Evolutionary conservation across 805 yeast genomes (phyloP).

Genomic region (Alloascoidea hylecoeti): DNA sequence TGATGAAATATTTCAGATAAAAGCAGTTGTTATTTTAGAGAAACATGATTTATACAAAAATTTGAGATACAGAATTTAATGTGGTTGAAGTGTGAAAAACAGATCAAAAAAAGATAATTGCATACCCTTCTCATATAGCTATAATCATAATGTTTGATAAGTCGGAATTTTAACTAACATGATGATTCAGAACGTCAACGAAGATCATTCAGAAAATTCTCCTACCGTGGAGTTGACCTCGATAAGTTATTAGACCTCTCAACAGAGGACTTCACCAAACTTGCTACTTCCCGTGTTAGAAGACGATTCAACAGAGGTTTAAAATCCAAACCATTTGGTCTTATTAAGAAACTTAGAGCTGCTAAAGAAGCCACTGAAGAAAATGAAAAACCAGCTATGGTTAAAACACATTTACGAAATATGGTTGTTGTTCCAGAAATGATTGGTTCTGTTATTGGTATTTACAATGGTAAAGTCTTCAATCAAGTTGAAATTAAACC

Average conservation of each 20-base stretch:
- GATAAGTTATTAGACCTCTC: conserved; percentile 85
- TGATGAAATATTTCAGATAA: too few relatives aligned
- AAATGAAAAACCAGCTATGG: conserved; percentile 94
- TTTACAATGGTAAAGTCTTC: conserved; percentile 99
- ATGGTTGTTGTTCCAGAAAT: conserved; percentile 98
- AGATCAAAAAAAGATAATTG: too few relatives aligned
- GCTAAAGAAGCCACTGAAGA: conserved; percentile 71
- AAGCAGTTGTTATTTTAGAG: too few relatives aligned
- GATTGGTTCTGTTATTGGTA: conserved; percentile 98
- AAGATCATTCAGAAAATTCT: conserved; percentile 95
- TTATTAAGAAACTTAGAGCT: conserved; percentile 94
- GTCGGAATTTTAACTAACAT: too few relatives aligned
- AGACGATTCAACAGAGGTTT: conserved; percentile 99
- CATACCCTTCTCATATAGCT: too few relatives aligned
- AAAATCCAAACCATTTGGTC: conserved; percentile 87
- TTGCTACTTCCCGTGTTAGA: conserved; percentile 98
- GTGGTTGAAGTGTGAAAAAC: too few relatives aligned
- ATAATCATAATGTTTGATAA: too few relatives aligned
- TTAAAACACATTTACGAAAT: conserved; percentile 99
- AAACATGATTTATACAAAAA: too few relatives aligned
- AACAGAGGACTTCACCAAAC: conserved; percentile 93
- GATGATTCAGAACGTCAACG: conserved; percentile 11
- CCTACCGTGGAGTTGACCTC: conserved; percentile 98
- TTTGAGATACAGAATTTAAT: too few relatives aligned
- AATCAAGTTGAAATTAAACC: conserved; percentile 98